These are phyloP conservation scores for Leishmania aethiopica DNA, from an alignment of 208 protist species.

Conservation along the genomic window DNA sequence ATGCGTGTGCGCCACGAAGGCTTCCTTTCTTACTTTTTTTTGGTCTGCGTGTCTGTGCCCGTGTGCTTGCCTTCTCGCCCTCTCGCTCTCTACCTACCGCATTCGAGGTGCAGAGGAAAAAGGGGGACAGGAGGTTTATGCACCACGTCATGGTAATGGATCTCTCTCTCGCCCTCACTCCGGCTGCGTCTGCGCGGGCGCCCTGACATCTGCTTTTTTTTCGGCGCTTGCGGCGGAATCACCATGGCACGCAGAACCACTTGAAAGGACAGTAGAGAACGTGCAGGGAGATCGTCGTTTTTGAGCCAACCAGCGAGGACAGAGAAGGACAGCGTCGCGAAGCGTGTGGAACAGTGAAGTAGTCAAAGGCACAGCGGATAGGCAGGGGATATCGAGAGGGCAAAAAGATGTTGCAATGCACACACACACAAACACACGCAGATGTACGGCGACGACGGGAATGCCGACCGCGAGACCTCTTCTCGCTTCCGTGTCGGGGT, in stretches of 20 bases:
- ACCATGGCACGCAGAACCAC: not conserved
- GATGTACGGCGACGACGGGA: no score
- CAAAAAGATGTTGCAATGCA: not conserved
- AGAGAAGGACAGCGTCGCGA: not conserved
- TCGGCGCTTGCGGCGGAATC: not conserved
- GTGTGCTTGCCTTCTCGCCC: not conserved
- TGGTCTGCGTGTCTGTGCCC: not conserved
- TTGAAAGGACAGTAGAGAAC: no score
- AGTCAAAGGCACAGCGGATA: not conserved
- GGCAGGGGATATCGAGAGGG: not conserved
- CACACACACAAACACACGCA: not conserved
- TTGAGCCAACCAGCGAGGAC: not conserved
- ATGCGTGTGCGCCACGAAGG: no score
- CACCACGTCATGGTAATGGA: no score
- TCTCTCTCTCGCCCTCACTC: no score
- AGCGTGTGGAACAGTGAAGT: not conserved
- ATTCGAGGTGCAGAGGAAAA: no score
- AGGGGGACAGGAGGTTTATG: no score
- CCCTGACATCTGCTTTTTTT: not conserved
- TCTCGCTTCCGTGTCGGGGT: not conserved
- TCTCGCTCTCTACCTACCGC: no score
- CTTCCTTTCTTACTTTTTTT: not conserved
- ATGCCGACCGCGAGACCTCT: not conserved
- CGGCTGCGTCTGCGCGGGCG: no score
- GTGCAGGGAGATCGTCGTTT: not conserved